These are phyloP conservation scores for Lipomyces oligophaga DNA, from an alignment of 805 yeast genomes.

Conservation along the genomic window DNA sequence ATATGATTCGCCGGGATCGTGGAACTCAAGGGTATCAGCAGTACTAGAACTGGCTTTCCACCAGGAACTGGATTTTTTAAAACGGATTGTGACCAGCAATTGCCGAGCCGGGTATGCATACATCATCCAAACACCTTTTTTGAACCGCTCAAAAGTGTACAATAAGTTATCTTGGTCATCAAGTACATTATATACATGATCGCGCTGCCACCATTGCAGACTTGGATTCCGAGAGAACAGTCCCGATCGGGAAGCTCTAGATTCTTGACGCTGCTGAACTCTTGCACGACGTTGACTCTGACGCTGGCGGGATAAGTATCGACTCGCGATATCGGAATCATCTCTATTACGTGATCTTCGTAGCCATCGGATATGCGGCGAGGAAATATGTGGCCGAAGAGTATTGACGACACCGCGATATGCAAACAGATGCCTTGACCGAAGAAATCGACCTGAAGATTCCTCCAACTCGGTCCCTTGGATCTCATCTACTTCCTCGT, in stretches of 20 bases:
- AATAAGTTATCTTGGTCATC: slow-evolving; percentile 3
- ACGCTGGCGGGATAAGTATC: not conserved
- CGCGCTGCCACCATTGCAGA: slow-evolving; percentile 24
- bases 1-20: not conserved
- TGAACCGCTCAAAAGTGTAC: slow-evolving; percentile 20
- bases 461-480: not conserved
- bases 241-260: not conserved
- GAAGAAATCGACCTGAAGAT: not conserved
- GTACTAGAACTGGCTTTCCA: no score
- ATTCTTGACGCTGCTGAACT: not conserved
- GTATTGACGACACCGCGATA: no score
- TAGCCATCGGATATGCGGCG: no score
- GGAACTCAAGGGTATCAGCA: slow-evolving; percentile 14
- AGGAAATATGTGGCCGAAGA: not conserved
- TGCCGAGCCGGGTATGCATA: slow-evolving; percentile 21
- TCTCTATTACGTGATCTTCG: no score
- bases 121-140: slow-evolving; percentile 15
- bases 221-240: not conserved
- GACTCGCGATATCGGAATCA: slow-evolving; percentile 1
- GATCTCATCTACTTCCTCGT: not conserved
- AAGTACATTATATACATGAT: slow-evolving; percentile 20
- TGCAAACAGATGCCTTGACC: no score
- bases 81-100: slow-evolving; percentile 17
- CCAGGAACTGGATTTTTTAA: slow-evolving; percentile 9
- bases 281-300: not conserved